Percentiles rank a stretch among this genome's conserved stretches.
These are phyloP conservation scores for Oryza meridionalis DNA, from an alignment of 176 grass and related monocot species.

Conservation along the genomic window DNA sequence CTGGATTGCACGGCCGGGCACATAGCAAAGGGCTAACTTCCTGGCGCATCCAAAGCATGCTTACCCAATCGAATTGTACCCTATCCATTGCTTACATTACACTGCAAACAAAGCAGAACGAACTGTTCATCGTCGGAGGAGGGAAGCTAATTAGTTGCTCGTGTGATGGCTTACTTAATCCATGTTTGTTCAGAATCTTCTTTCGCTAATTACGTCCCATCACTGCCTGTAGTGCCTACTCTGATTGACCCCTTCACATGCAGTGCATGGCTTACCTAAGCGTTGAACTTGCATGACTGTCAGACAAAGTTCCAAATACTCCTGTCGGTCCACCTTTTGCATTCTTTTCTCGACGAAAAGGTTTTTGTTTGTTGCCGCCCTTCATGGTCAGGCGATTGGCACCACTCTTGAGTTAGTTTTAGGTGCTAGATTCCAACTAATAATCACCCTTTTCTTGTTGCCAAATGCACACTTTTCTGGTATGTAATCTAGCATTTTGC, in stretches of 20 bases:
- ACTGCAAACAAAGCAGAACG: conserved; percentile 35
- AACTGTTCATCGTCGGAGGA: conserved; percentile 3
- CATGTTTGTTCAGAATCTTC: conserved; percentile 27
- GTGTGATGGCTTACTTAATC: conserved; percentile 5
- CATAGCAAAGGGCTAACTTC: conserved; percentile 25
- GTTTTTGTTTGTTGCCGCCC: neutral
- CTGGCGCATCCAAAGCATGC: neutral
- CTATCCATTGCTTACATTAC: conserved; percentile 24
- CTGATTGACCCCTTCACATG: conserved; percentile 13
- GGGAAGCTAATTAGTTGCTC: neutral
- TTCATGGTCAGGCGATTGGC: neutral
- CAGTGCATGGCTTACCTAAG: neutral
- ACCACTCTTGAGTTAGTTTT: neutral
- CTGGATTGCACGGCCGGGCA: neutral
- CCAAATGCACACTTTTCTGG: neutral
- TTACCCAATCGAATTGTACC: neutral
- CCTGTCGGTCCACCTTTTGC: neutral
- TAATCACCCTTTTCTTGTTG: neutral
- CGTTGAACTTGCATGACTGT: conserved; percentile 27
- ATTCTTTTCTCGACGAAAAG: neutral
- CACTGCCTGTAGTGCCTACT: conserved; percentile 7
- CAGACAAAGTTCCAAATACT: neutral
- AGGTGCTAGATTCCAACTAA: neutral
- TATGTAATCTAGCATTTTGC: neutral
- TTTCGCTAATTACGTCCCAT: conserved; percentile 1